Evolutionary conservation across 441 rosid species (phyloP).

Genomic region (Syzygium syzygioides): DNA sequence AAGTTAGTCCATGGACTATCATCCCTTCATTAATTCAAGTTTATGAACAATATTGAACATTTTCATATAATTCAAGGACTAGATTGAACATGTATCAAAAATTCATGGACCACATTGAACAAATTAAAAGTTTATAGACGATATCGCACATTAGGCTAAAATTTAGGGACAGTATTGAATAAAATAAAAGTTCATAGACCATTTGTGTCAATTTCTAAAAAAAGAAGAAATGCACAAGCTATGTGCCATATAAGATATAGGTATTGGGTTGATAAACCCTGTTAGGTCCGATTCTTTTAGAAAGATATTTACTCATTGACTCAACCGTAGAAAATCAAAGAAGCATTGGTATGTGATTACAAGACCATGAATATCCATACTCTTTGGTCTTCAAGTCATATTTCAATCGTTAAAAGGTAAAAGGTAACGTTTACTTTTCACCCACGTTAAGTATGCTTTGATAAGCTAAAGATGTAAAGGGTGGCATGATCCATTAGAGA

Average conservation of each 20-base stretch:
- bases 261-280: not conserved
- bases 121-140: too few relatives aligned
- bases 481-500: not conserved
- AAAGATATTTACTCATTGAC: not conserved
- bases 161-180: too few relatives aligned
- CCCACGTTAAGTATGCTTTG: not conserved
- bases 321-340: not conserved
- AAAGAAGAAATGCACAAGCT: not conserved
- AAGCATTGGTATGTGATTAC: not conserved
- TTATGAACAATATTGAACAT: too few relatives aligned
- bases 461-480: not conserved
- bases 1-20: too few relatives aligned
- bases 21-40: too few relatives aligned
- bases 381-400: not conserved
- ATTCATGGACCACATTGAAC: too few relatives aligned
- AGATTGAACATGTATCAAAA: too few relatives aligned
- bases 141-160: too few relatives aligned
- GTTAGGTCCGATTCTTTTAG: not conserved
- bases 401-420: not conserved
- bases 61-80: too few relatives aligned
- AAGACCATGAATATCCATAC: not conserved
- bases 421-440: not conserved
- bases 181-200: too few relatives aligned
- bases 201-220: not conserved
- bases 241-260: not conserved